A percentile compares a stretch with the other conserved stretches of the same genome.
Conservation (phyloP, 2,329 filamentous ascomycete species). For the Coleophoma crateriformis region DNA sequence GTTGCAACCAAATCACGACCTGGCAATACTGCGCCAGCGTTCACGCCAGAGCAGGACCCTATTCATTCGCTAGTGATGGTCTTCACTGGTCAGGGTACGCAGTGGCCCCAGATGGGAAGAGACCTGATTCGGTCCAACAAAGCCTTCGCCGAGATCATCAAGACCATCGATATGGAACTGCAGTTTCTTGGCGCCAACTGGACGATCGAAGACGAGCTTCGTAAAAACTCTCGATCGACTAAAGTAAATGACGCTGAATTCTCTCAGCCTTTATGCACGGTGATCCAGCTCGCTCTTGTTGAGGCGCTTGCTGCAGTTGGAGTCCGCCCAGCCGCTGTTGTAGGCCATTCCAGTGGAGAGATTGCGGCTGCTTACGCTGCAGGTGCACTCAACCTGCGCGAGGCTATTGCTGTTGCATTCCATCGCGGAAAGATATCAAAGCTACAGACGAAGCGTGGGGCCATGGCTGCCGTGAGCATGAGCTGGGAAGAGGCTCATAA, state of each 20-base stretch:
- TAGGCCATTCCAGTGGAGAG: constrained; percentile 39
- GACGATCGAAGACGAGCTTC: constrained; percentile 11
- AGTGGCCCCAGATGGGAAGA: constrained; percentile 6
- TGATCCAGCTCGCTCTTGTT: constrained; percentile 38
- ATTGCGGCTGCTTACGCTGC: constrained; percentile 38
- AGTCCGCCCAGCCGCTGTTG: constrained; percentile 29
- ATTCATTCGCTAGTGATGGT: constrained; percentile 1
- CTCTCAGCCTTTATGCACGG: constrained; percentile 35
- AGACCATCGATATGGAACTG: neutral
- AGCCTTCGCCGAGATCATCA: neutral
- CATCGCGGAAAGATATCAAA: constrained; percentile 16
- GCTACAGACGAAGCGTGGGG: constrained; percentile 7
- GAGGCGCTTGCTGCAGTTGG: constrained; percentile 35
- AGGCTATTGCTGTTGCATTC: constrained; percentile 38
- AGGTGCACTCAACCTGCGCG: constrained; percentile 22
- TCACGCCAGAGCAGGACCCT: neutral
- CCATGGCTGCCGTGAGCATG: neutral
- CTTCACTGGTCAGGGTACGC: constrained; percentile 8
- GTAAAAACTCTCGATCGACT: neutral
- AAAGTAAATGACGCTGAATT: constrained; percentile 14
- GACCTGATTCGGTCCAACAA: constrained; percentile 10
- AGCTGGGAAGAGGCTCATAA: constrained; percentile 9
- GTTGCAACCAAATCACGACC: neutral
- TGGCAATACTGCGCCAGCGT: neutral
- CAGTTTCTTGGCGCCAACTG: neutral